Evolutionary conservation across 2,329 filamentous ascomycete species (phyloP).

Genomic region (Colletotrichum somersetense): DNA sequence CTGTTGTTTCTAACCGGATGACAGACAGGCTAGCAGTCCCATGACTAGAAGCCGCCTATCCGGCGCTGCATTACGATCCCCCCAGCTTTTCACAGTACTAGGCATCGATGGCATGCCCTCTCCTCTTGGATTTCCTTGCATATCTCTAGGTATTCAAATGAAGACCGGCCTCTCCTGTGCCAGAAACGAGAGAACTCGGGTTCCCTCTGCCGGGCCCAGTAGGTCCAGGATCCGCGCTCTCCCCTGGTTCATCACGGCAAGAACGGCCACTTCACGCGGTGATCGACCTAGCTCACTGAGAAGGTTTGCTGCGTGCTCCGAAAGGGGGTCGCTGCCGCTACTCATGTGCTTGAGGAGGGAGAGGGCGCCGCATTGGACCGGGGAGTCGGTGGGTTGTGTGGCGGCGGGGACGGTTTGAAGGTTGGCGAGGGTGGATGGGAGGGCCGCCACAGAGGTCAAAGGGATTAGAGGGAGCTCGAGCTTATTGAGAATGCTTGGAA

Average conservation of each 20-base stretch:
- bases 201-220: slow-evolving; percentile 49
- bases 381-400: slow-evolving; percentile 12
- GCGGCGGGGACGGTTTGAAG: slow-evolving; percentile 51
- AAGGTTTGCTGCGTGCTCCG: slow-evolving; percentile 45
- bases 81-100: neutral
- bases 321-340: slow-evolving; percentile 43
- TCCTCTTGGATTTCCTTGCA: neutral
- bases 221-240: slow-evolving; percentile 44
- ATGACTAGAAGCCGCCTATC: slow-evolving; percentile 21
- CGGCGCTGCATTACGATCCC: slow-evolving; percentile 7
- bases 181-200: slow-evolving; percentile 49
- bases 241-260: slow-evolving; percentile 41
- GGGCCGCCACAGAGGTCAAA: slow-evolving; percentile 51
- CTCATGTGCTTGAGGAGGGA: slow-evolving; percentile 41
- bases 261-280: slow-evolving; percentile 47
- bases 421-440: slow-evolving; percentile 54
- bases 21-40: neutral
- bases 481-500: slow-evolving; percentile 52
- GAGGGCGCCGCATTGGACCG: neutral
- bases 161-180: slow-evolving; percentile 38
- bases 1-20: neutral
- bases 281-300: slow-evolving; percentile 48
- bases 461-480: slow-evolving; percentile 58
- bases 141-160: neutral
- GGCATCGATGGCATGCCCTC: slow-evolving; percentile 1